Percentiles rank a stretch among this genome's conserved stretches.
These are phyloP conservation scores for Ascomycota sp. DNA, from an alignment of 2,329 filamentous ascomycete species.

Conservation along the genomic window DNA sequence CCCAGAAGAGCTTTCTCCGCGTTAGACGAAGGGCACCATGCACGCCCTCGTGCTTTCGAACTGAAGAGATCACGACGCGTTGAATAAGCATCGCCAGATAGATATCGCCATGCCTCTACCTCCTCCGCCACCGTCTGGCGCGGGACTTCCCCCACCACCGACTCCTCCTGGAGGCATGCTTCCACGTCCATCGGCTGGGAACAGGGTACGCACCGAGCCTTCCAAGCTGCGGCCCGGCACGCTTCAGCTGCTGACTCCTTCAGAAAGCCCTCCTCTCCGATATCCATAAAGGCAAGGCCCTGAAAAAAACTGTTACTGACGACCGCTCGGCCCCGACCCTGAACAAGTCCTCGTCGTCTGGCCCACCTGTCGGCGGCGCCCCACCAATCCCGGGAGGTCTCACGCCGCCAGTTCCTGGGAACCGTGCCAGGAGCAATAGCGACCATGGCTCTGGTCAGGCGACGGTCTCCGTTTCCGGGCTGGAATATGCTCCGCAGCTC, in stretches of 20 bases:
- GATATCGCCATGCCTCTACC: slow-evolving; percentile 31
- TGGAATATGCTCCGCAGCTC: slow-evolving; percentile 55
- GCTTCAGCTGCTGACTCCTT: slow-evolving; percentile 3
- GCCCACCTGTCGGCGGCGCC: slow-evolving; percentile 49
- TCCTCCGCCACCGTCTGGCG: slow-evolving; percentile 44
- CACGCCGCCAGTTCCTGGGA: slow-evolving; percentile 51
- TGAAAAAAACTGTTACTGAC: slow-evolving; percentile 81
- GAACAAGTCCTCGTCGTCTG: slow-evolving; percentile 18
- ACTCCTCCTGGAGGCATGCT: slow-evolving; percentile 32
- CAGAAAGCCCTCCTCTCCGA: slow-evolving; percentile 76
- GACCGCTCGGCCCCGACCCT: slow-evolving; percentile 72
- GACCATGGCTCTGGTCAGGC: slow-evolving; percentile 37
- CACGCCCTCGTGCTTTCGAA: background rate
- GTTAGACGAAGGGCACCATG: background rate
- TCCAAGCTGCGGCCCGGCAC: background rate
- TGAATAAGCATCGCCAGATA: background rate
- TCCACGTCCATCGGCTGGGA: slow-evolving; percentile 30
- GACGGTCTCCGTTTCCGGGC: slow-evolving; percentile 11
- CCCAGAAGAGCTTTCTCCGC: too few species aligned
- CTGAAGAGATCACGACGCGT: too few species aligned
- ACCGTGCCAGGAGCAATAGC: slow-evolving; percentile 66
- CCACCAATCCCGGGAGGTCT: slow-evolving; percentile 55
- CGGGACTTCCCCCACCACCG: slow-evolving; percentile 42
- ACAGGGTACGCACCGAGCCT: slow-evolving; percentile 35
- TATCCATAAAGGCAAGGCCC: slow-evolving; percentile 57